A percentile compares a stretch with the other conserved stretches of the same genome.
phyloP scores from a whole-genome alignment of 192 early-diverging fungal species.

The Spinellus fusiger region DNA sequence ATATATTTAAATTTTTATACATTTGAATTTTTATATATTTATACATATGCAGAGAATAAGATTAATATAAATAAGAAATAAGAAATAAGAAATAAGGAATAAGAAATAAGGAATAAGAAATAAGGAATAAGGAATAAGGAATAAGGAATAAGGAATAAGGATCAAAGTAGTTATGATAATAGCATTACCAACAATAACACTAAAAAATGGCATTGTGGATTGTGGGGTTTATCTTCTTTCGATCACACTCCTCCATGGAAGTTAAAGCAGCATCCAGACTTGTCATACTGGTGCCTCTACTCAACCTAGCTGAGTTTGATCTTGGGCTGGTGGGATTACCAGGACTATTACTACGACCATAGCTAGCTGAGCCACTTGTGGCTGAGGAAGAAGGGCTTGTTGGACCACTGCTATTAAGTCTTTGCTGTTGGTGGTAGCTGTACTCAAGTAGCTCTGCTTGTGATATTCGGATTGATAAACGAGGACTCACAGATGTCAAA shows the following conservation, averaged over 20 bases:
- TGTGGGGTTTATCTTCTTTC: neutral
- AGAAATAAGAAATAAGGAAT: too few species aligned
- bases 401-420: neutral
- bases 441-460: slow-evolving; percentile 34
- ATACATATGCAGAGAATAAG: too few species aligned
- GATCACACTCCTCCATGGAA: slow-evolving; percentile 4
- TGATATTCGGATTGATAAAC: slow-evolving; percentile 26
- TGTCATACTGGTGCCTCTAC: slow-evolving; percentile 26
- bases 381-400: neutral
- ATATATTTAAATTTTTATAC: too few species aligned
- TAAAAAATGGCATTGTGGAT: too few species aligned
- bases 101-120: too few species aligned
- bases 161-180: neutral
- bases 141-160: neutral
- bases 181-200: too few species aligned
- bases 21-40: too few species aligned
- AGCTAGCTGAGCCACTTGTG: slow-evolving; percentile 2
- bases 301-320: neutral
- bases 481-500: slow-evolving; percentile 10
- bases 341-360: slow-evolving; percentile 1
- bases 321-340: neutral
- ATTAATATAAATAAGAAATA: too few species aligned
- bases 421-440: slow-evolving; percentile 23
- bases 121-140: too few species aligned
- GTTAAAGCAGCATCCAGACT: slow-evolving; percentile 22